phyloP scores from a whole-genome alignment of 352 stramenopile genomes.

The Globisporangium cederbergense region DNA sequence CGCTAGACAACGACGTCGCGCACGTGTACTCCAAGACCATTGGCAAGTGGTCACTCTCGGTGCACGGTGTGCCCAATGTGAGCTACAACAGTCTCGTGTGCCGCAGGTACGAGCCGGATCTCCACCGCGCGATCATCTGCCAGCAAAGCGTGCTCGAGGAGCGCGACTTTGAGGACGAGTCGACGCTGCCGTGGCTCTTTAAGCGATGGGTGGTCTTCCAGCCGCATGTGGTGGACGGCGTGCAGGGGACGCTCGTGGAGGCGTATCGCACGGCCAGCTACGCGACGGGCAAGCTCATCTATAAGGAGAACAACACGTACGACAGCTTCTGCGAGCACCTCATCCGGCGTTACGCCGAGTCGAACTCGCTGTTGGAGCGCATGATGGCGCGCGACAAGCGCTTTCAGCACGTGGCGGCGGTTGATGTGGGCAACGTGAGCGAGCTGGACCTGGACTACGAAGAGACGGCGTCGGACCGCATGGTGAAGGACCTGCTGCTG shows the following conservation, averaged over 20 bases:
- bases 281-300: constrained; percentile 76
- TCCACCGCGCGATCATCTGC: constrained; percentile 71
- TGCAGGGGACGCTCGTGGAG: constrained; percentile 78
- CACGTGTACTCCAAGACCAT: constrained; percentile 85
- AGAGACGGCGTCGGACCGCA: constrained; percentile 70
- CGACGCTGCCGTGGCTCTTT: constrained; percentile 80
- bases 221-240: constrained; percentile 59
- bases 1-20: constrained; percentile 64
- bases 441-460: constrained; percentile 39
- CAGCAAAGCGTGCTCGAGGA: constrained; percentile 83
- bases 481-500: constrained; percentile 85
- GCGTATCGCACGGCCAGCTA: constrained; percentile 84
- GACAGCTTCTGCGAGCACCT: constrained; percentile 88
- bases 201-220: constrained; percentile 88
- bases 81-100: constrained; percentile 87
- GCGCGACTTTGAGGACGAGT: constrained; percentile 79
- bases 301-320: constrained; percentile 89
- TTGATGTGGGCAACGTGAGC: constrained; percentile 30
- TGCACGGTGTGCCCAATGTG: constrained; percentile 80
- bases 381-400: constrained; percentile 81
- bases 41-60: constrained; percentile 78
- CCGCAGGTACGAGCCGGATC: constrained; percentile 45
- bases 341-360: constrained; percentile 84
- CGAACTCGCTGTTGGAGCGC: constrained; percentile 72
- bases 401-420: constrained; percentile 48